Evolutionary conservation across 345 rosid genomes (phyloP).

Genomic region (Bretschneidera sinensis): DNA sequence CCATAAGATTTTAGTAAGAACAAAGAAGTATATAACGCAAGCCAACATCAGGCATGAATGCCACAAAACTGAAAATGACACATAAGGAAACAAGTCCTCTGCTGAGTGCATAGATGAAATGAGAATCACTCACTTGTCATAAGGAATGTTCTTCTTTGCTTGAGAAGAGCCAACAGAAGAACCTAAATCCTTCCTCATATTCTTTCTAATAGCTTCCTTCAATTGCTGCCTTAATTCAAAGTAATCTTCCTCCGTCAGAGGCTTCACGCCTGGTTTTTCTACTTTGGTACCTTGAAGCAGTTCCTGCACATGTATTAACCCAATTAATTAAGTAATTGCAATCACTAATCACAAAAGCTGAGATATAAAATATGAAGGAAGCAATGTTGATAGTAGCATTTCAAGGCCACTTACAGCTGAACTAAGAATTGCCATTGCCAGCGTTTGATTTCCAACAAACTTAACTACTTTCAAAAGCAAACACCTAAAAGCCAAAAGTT

Average conservation of each 20-base stretch:
- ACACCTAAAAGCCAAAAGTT: no score
- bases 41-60: not conserved
- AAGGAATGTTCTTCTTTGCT: slow-evolving; percentile 34
- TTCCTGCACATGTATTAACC: no score
- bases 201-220: slow-evolving; percentile 46
- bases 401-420: no score
- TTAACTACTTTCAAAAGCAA: no score
- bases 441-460: no score
- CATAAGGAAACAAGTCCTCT: not conserved
- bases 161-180: slow-evolving; percentile 25
- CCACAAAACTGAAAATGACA: not conserved
- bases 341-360: no score
- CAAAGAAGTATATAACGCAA: not conserved
- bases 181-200: slow-evolving; percentile 32
- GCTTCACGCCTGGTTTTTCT: no score
- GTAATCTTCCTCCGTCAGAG: slow-evolving; percentile 45
- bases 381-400: no score
- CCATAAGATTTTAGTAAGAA: not conserved
- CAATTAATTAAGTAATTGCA: no score
- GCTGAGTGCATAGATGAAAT: not conserved
- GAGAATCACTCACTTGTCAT: slow-evolving; percentile 40
- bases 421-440: no score
- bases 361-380: no score
- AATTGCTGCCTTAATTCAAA: slow-evolving; percentile 46
- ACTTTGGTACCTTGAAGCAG: no score